Percentiles rank a stretch among this genome's conserved stretches.
phyloP scores from a whole-genome alignment of 768 basidiomycete species.

The Baorangia bicolor region DNA sequence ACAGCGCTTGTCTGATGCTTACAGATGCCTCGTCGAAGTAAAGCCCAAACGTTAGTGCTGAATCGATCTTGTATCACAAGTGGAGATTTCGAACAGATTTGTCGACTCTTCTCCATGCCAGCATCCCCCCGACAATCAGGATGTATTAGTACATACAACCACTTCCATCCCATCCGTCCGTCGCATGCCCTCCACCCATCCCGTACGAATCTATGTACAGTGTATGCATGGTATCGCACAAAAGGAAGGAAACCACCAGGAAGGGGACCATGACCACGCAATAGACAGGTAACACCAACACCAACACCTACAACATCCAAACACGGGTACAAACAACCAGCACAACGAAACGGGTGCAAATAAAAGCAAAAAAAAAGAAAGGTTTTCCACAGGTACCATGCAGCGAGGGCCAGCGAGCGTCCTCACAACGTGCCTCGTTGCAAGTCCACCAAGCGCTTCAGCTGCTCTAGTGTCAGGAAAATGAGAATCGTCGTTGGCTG shows the following conservation, averaged over 20 bases:
- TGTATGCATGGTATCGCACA: constrained; percentile 7
- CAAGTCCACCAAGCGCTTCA: constrained; percentile 71
- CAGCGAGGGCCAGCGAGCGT: not conserved
- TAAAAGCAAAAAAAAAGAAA: not conserved
- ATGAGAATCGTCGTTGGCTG: constrained; percentile 89
- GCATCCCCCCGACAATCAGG: not conserved
- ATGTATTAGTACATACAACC: not conserved
- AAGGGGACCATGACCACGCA: not conserved
- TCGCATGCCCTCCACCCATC: not conserved
- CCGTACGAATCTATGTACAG: not conserved
- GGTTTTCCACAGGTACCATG: not conserved
- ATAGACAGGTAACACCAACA: not conserved
- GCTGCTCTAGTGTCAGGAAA: constrained; percentile 80
- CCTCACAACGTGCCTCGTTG: constrained; percentile 37
- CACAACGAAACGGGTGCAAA: too few relatives aligned
- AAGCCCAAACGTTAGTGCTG: too few relatives aligned
- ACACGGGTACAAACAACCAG: not conserved
- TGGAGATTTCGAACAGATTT: too few relatives aligned
- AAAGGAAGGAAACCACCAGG: not conserved
- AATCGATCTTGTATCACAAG: too few relatives aligned
- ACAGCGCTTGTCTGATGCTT: too few relatives aligned
- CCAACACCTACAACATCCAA: not conserved
- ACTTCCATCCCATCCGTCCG: not conserved
- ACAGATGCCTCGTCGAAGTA: too few relatives aligned
- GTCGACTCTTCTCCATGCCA: too few relatives aligned